Conservation (phyloP, 192 early-diverging fungal species). For the Backusella morwellensis region DNA sequence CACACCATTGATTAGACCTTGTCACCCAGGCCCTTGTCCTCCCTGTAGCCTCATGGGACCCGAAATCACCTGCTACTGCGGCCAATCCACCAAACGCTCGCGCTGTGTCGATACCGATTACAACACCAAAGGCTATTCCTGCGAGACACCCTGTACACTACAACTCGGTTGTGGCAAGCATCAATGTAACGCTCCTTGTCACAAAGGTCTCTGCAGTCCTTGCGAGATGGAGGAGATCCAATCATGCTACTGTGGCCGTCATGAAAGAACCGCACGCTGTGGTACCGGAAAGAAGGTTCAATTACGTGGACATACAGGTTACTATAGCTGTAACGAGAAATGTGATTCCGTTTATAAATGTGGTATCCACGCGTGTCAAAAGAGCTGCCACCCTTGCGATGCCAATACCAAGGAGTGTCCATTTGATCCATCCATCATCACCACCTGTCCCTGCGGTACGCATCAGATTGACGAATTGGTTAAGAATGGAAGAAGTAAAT, state of each 20-base stretch:
- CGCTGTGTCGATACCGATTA: constrained; percentile 76
- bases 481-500: constrained; percentile 33
- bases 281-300: constrained; percentile 50
- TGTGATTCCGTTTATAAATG: constrained; percentile 44
- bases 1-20: constrained; percentile 45
- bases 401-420: constrained; percentile 42
- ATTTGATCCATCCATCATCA: constrained; percentile 43
- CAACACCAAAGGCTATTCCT: constrained; percentile 61
- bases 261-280: constrained; percentile 52
- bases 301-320: constrained; percentile 36
- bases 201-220: constrained; percentile 66
- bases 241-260: constrained; percentile 68
- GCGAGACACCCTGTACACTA: constrained; percentile 65
- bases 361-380: constrained; percentile 45
- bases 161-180: constrained; percentile 68
- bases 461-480: constrained; percentile 30
- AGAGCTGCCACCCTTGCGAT: constrained; percentile 51
- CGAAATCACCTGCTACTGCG: constrained; percentile 79
- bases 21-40: constrained; percentile 94
- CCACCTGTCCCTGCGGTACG: constrained; percentile 52
- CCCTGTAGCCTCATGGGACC: constrained; percentile 83
- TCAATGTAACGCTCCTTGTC: constrained; percentile 62
- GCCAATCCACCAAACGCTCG: constrained; percentile 55
- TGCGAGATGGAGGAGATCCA: constrained; percentile 55
- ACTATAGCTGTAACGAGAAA: constrained; percentile 46